phyloP scores from a whole-genome alignment of 1,284 basidiomycete species.

The Singerocomus inundabilis region DNA sequence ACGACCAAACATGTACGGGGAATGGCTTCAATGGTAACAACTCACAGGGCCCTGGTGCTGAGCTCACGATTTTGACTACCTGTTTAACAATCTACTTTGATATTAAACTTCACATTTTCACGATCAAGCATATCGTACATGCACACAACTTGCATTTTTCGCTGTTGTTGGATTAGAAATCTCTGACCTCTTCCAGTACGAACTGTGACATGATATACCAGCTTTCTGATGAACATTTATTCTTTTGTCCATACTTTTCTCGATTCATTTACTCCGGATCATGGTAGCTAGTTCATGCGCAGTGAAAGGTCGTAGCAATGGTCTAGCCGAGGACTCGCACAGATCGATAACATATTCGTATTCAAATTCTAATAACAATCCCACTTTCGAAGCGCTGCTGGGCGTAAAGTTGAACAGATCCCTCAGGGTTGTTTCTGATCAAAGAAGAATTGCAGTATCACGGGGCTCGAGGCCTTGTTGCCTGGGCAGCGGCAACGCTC shows the following conservation, averaged over 20 bases:
- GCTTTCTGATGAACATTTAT: constrained; percentile 24
- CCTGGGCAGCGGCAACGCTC: constrained; percentile 69
- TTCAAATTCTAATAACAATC: constrained; percentile 23
- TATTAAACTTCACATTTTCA: constrained; percentile 28
- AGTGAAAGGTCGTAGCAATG: constrained; percentile 6
- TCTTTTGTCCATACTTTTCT: constrained; percentile 24
- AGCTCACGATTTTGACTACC: constrained; percentile 9
- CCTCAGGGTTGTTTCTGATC: too few relatives aligned
- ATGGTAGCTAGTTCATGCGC: constrained; percentile 16
- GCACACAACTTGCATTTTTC: constrained; percentile 28
- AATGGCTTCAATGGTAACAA: constrained; percentile 70
- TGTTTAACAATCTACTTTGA: constrained; percentile 31
- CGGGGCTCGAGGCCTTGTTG: constrained; percentile 34
- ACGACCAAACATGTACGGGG: constrained; percentile 89
- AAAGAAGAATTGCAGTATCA: constrained; percentile 2
- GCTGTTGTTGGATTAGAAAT: constrained; percentile 35
- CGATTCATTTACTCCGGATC: constrained; percentile 15
- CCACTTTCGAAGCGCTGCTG: not conserved
- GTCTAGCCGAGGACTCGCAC: constrained; percentile 18
- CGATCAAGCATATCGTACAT: constrained; percentile 27
- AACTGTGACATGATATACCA: constrained; percentile 33
- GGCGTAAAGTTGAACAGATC: not conserved
- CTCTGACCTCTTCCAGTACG: constrained; percentile 24
- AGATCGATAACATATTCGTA: constrained; percentile 27
- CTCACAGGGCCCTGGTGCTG: not conserved